Evolutionary conservation across 1,284 basidiomycete species (phyloP).

Genomic region (Cryptococcus amylolentus): DNA sequence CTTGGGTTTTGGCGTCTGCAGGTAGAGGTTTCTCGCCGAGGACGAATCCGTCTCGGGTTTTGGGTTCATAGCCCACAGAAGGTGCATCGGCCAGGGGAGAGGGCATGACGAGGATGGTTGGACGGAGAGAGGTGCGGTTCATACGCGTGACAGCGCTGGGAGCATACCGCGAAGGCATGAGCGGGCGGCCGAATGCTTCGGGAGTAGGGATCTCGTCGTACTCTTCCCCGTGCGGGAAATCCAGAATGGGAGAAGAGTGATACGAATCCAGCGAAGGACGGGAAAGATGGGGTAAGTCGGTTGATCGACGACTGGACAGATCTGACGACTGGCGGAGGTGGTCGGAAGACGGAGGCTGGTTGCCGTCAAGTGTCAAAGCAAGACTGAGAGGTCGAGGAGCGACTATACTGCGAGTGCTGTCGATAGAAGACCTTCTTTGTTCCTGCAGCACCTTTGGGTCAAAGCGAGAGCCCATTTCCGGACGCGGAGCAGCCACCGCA

Average conservation of each 20-base stretch:
- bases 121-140: constrained; percentile 31
- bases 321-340: neutral
- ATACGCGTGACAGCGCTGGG: constrained; percentile 10
- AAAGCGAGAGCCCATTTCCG: constrained; percentile 36
- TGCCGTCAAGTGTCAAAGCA: neutral
- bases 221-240: neutral
- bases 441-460: constrained; percentile 37
- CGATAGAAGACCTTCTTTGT: constrained; percentile 15
- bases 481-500: constrained; percentile 39
- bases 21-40: constrained; percentile 47
- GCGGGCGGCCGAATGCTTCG: constrained; percentile 35
- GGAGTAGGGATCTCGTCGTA: constrained; percentile 37
- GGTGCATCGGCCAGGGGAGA: constrained; percentile 15
- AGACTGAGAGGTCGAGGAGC: neutral
- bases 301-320: neutral
- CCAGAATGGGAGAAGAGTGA: neutral
- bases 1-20: constrained; percentile 31
- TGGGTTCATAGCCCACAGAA: neutral
- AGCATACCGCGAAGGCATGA: constrained; percentile 31
- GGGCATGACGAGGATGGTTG: constrained; percentile 47
- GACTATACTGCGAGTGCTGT: no score
- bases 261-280: neutral
- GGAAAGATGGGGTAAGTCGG: no score
- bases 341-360: neutral
- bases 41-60: constrained; percentile 37